These are phyloP conservation scores for Starmerella tilneyi DNA, from an alignment of 805 yeast genomes.

Conservation along the genomic window DNA sequence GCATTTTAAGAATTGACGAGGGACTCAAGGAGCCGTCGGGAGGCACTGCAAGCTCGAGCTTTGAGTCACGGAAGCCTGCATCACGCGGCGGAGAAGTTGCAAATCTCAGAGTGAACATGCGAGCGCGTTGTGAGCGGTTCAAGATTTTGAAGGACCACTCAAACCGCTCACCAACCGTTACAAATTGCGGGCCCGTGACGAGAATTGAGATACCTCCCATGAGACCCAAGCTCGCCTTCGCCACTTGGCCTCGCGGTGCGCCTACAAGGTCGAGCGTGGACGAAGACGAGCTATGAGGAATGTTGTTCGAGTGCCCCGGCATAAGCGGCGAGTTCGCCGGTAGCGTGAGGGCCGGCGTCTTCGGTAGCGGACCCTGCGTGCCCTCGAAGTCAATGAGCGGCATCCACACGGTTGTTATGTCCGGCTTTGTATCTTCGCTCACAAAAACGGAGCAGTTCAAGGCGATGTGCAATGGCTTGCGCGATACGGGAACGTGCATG, in stretches of 20 bases:
- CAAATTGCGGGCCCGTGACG: conserved; percentile 52
- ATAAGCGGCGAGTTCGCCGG: conserved; percentile 17
- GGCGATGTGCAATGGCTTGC: conserved; percentile 15
- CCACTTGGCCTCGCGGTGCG: conserved; percentile 2
- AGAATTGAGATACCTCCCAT: conserved; percentile 39
- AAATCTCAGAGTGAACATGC: conserved; percentile 41
- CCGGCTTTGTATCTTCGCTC: conserved; percentile 8
- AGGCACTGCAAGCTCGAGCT: neutral
- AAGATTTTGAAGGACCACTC: conserved; percentile 58
- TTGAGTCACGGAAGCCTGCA: neutral
- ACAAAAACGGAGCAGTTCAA: conserved; percentile 20
- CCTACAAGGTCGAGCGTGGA: conserved; percentile 17
- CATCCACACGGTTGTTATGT: conserved; percentile 22
- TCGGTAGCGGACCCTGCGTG: conserved; percentile 26
- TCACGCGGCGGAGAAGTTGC: conserved; percentile 9
- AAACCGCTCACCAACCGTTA: conserved; percentile 49
- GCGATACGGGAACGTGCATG: conserved; percentile 8
- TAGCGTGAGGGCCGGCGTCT: conserved; percentile 24
- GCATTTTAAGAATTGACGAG: neutral
- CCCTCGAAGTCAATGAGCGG: conserved; percentile 26
- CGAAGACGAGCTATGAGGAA: conserved; percentile 3
- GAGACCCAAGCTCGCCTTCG: conserved; percentile 12
- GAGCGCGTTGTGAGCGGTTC: conserved; percentile 44
- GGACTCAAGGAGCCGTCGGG: neutral
- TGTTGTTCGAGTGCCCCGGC: conserved; percentile 7